Conservation (phyloP, 345 rosid species). For the Eucalyptus polybractea region DNA sequence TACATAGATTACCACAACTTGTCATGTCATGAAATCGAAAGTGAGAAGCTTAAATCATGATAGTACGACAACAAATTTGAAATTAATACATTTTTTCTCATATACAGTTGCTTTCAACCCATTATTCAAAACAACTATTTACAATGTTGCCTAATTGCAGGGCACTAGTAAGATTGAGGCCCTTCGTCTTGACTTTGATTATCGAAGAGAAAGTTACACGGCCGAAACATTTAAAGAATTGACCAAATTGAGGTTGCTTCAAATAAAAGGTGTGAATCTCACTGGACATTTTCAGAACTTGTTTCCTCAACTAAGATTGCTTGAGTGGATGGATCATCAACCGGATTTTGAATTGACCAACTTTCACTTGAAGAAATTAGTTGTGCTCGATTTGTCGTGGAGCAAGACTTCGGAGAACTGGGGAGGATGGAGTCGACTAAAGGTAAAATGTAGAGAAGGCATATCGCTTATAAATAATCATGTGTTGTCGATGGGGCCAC, state of each 20-base stretch:
- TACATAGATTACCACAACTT: background rate
- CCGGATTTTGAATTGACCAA: too few relatives aligned
- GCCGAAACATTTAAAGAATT: background rate
- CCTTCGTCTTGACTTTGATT: fast-evolving
- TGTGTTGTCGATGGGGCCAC: too few relatives aligned
- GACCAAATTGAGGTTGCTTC: background rate
- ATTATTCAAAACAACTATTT: background rate
- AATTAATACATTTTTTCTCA: background rate
- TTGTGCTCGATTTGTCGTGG: too few relatives aligned
- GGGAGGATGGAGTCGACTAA: too few relatives aligned
- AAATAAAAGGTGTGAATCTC: fast-evolving
- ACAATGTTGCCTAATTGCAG: background rate
- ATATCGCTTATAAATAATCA: too few relatives aligned
- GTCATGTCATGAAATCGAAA: background rate
- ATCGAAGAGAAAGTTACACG: fast-evolving
- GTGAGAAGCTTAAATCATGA: background rate
- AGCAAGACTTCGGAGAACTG: too few relatives aligned
- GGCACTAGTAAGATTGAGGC: background rate
- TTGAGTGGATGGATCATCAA: too few relatives aligned
- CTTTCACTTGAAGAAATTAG: too few relatives aligned
- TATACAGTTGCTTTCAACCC: background rate
- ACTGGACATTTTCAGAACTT: too few relatives aligned
- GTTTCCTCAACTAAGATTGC: too few relatives aligned
- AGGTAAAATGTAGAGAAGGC: too few relatives aligned
- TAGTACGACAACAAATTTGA: background rate